Evolutionary conservation across 768 basidiomycete genomes (phyloP), one percentile per base, ranked within the genome.

Genomic region (Pholiota microspora): DNA sequence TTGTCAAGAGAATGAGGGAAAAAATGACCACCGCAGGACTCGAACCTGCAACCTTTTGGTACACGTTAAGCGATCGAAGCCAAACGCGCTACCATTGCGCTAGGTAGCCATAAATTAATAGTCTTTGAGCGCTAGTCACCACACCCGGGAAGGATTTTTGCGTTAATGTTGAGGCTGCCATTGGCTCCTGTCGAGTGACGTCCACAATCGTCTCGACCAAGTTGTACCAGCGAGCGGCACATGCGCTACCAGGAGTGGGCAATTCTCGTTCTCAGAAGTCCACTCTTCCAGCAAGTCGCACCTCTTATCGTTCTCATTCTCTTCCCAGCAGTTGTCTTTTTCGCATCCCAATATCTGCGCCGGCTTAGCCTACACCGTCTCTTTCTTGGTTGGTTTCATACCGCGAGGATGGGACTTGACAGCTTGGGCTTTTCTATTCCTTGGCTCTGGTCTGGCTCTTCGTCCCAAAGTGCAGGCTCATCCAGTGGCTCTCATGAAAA

Each of bases 41-140:
- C 88, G 89, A 91, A 91, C 89, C 88, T 89, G 88, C 88, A 91
- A 85, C 89, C 88, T 90, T 88, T 89, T 89, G 88, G 88, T 91
- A 59, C 45, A 74, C 82, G 72, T 72, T 72, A 61, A 74, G 83
- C 83, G 47, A 82, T 88, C 86, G 88, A 89, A 90, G 88, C 88
- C 88, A 88, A 88, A 90, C 88, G 88, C 88, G 88, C 86, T 90
- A 88, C 88, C 88, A 89, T 89, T 90, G 88, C 87, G 88, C 88
- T 75, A 90, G 85, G 87, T 83, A 86, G 82, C 83, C 84, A 69
- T 75, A 15, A 15, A n/a, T 1, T 15, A 6, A 15, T 1, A n/a
- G 16, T 1, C 7, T 44, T 24, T 28, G 34, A 5, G 27, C 3
- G 7, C 3, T 31, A 12, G 29, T 31, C 6, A 6, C 29, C 29